phyloP scores from a whole-genome alignment of 441 rosid species.

The Cnidoscolus chayamansa region DNA sequence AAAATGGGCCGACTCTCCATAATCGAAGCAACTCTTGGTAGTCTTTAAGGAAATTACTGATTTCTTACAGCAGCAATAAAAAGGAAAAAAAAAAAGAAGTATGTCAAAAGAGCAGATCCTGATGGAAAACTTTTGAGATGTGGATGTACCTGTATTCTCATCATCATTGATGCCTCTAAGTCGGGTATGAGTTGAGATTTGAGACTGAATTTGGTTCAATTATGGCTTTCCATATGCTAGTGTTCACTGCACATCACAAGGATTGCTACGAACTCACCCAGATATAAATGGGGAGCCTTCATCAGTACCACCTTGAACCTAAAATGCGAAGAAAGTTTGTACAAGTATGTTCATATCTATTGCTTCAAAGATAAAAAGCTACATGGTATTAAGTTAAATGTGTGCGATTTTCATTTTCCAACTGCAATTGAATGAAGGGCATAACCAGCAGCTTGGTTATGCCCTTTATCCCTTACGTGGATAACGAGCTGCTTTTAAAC shows the following conservation, averaged over 20 bases:
- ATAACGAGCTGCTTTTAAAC: background rate
- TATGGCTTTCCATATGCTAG: background rate
- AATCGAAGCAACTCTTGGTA: no score
- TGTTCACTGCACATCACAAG: constrained; percentile 12
- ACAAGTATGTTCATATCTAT: background rate
- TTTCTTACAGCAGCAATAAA: background rate
- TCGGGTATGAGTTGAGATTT: background rate
- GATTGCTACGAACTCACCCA: constrained; percentile 15
- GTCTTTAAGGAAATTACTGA: no score
- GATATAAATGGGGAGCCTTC: constrained; percentile 14
- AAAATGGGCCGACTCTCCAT: no score
- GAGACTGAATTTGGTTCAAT: background rate
- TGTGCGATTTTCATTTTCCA: no score
- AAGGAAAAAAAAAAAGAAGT: background rate
- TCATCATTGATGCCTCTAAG: background rate
- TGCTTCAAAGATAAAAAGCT: background rate
- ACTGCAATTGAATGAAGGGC: no score
- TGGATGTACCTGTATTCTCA: background rate
- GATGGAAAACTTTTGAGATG: background rate
- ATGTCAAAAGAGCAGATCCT: background rate
- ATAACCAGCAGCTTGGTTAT: no score
- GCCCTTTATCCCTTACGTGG: no score
- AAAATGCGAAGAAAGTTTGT: constrained; percentile 8
- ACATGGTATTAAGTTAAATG: no score
- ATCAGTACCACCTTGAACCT: constrained; percentile 28